A percentile compares a stretch with the other conserved stretches of the same genome.
phyloP scores from a whole-genome alignment of 2,329 filamentous ascomycete species.

The Alternaria gaisen region DNA sequence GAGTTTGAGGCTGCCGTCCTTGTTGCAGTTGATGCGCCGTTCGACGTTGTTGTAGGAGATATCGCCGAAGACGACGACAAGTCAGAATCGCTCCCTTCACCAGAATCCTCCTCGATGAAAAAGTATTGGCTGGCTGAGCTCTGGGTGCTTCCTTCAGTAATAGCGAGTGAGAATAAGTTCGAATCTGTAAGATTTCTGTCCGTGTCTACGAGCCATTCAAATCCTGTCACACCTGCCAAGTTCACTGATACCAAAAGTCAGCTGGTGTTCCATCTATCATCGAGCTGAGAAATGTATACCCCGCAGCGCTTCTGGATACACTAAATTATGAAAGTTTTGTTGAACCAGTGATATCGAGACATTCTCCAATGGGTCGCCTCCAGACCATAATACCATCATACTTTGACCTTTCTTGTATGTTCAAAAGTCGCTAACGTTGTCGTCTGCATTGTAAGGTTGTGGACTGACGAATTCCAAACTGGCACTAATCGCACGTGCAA shows the following conservation, averaged over 20 bases:
- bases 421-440: neutral
- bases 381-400: constrained; percentile 6
- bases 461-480: constrained; percentile 14
- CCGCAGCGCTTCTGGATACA: neutral
- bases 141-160: too few relatives aligned
- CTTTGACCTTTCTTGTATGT: constrained; percentile 1
- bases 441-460: neutral
- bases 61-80: neutral
- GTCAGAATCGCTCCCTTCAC: neutral
- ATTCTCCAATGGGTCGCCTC: constrained; percentile 2
- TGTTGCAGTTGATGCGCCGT: neutral
- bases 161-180: constrained; percentile 12
- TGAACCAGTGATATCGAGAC: neutral
- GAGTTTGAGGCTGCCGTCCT: neutral
- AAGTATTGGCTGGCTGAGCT: constrained; percentile 12
- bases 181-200: constrained; percentile 14
- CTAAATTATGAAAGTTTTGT: neutral
- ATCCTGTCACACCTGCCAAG: constrained; percentile 2
- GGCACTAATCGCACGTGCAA: neutral
- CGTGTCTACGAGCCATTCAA: constrained; percentile 13
- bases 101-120: neutral
- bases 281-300: neutral
- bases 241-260: constrained; percentile 2
- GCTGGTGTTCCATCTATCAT: neutral
- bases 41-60: neutral